Conservation (phyloP, 129 eudicot species). For the Arctium lappa region DNA sequence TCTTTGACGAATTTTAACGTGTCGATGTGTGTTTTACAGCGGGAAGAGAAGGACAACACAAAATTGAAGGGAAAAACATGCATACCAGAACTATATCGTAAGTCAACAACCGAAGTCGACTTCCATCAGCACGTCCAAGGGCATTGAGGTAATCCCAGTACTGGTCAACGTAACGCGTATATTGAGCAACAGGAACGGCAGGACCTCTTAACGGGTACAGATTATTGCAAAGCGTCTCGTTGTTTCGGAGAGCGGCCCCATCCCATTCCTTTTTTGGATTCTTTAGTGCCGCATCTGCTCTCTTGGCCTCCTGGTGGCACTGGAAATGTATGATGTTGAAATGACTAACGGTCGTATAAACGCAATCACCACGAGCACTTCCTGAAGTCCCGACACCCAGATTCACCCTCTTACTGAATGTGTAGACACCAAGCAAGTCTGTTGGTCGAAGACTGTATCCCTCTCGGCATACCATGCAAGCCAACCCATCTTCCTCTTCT, state of each 20-base stretch:
- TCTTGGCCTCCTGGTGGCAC: slow-evolving; percentile 98
- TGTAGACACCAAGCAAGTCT: slow-evolving; percentile 82
- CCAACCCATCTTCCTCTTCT: slow-evolving; percentile 96
- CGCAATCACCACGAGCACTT: slow-evolving; percentile 91
- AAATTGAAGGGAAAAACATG: background rate
- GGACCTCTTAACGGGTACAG: slow-evolving; percentile 86
- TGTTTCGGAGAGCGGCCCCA: slow-evolving; percentile 94
- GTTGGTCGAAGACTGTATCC: slow-evolving; percentile 87
- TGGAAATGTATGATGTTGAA: slow-evolving; percentile 94
- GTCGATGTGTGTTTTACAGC: no score
- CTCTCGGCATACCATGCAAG: slow-evolving; percentile 99
- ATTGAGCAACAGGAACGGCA: slow-evolving; percentile 71
- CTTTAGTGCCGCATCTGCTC: slow-evolving; percentile 92
- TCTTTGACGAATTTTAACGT: no score
- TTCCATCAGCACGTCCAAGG: slow-evolving; percentile 98
- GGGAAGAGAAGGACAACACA: background rate
- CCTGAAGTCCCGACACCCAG: slow-evolving; percentile 88
- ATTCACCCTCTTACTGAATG: slow-evolving; percentile 93
- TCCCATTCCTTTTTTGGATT: slow-evolving; percentile 98
- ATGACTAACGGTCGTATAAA: slow-evolving; percentile 93
- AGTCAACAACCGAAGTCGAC: slow-evolving; percentile 84
- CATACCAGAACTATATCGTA: slow-evolving; percentile 93
- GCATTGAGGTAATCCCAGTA: slow-evolving; percentile 96
- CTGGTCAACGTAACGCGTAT: slow-evolving; percentile 82
- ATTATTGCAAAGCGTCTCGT: slow-evolving; percentile 91